Percentiles rank a stretch among this genome's conserved stretches.
phyloP scores from a whole-genome alignment of 2,329 filamentous ascomycete genomes.

The Paraconiothyrium sp. region DNA sequence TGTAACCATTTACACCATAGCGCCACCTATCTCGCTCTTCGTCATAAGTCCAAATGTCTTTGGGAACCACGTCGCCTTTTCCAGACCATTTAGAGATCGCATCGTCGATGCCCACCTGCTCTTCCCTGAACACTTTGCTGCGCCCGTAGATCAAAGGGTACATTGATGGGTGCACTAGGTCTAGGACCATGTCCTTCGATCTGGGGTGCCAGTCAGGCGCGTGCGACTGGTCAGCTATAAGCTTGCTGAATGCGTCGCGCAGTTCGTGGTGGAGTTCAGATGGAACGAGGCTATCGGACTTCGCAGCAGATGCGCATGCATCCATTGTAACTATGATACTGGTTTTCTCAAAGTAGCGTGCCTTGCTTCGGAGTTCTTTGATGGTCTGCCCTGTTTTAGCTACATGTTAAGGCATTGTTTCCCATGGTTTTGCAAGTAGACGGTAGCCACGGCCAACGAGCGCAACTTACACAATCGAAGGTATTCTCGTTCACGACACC shows the following conservation, averaged over 20 bases:
- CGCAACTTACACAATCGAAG: conserved; percentile 15
- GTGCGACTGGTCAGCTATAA: conserved; percentile 41
- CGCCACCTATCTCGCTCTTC: not conserved
- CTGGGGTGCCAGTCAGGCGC: conserved; percentile 67
- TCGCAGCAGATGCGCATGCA: conserved; percentile 45
- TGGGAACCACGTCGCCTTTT: conserved; percentile 10
- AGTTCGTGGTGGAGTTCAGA: conserved; percentile 43
- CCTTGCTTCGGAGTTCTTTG: conserved; percentile 62
- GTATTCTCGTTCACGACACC: conserved; percentile 14
- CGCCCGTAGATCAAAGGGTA: conserved; percentile 67
- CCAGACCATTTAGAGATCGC: conserved; percentile 16
- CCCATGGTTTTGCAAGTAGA: not conserved
- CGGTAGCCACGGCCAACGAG: not conserved
- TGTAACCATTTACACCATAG: not conserved
- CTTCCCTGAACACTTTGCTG: conserved; percentile 24
- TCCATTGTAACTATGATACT: conserved; percentile 25
- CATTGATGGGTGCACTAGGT: conserved; percentile 71
- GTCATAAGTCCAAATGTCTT: not conserved
- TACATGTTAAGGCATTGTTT: not conserved
- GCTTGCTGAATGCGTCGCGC: conserved; percentile 57
- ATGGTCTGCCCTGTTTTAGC: conserved; percentile 20
- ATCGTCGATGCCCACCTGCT: conserved; percentile 23
- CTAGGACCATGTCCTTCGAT: conserved; percentile 57
- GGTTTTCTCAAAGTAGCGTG: conserved; percentile 49
- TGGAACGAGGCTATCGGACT: conserved; percentile 56